These are phyloP conservation scores for Fusarium continuum DNA, from an alignment of 2,329 filamentous ascomycete genomes.

Conservation along the genomic window DNA sequence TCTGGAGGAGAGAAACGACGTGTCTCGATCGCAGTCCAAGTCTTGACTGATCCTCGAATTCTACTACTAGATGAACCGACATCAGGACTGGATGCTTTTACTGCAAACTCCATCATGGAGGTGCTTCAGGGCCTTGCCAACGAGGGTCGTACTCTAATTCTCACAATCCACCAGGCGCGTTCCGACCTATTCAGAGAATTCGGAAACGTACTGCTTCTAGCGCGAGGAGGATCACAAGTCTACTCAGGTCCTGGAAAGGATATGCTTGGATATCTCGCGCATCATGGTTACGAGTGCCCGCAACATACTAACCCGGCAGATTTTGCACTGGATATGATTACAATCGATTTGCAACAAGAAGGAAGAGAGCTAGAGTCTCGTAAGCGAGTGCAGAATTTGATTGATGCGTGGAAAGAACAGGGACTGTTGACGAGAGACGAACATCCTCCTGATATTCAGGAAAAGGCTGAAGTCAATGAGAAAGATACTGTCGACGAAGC, in stretches of 20 bases:
- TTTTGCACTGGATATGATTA: constrained; percentile 80
- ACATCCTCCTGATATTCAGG: constrained; percentile 43
- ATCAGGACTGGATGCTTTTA: constrained; percentile 80
- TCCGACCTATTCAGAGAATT: constrained; percentile 78
- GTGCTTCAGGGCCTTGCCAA: constrained; percentile 75
- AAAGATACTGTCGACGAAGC: constrained; percentile 2
- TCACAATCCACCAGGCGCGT: constrained; percentile 82
- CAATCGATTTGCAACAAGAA: constrained; percentile 75
- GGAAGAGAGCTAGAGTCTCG: constrained; percentile 69
- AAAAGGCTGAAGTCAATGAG: constrained; percentile 44
- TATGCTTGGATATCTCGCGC: constrained; percentile 73
- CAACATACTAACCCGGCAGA: constrained; percentile 79
- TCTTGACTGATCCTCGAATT: constrained; percentile 77
- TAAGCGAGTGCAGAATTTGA: constrained; percentile 67
- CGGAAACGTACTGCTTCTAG: constrained; percentile 75
- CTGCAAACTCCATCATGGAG: constrained; percentile 78
- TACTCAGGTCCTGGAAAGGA: constrained; percentile 70
- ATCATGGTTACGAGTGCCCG: constrained; percentile 71
- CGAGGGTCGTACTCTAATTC: constrained; percentile 76
- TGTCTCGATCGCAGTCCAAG: constrained; percentile 80
- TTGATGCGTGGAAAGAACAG: constrained; percentile 64
- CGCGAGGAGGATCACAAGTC: constrained; percentile 73
- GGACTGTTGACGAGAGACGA: constrained; percentile 7
- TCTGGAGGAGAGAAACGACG: constrained; percentile 82
- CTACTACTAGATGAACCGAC: constrained; percentile 80